These are phyloP conservation scores for Arthrocladium fulminans DNA, from an alignment of 2,329 filamentous ascomycete species.

Conservation along the genomic window DNA sequence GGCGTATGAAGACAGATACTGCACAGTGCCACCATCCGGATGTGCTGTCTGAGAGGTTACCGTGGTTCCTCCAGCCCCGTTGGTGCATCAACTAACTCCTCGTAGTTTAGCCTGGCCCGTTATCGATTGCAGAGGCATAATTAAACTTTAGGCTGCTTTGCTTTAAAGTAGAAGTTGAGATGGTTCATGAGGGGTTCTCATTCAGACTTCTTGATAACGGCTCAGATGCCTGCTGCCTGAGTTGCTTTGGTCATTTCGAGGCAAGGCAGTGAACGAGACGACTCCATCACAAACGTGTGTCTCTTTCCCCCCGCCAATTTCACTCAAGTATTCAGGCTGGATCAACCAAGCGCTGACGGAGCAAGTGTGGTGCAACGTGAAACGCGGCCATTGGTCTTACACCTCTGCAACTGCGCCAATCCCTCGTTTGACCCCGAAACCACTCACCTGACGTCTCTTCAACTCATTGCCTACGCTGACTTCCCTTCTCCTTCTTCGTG, in stretches of 20 bases:
- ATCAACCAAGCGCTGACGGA: neutral
- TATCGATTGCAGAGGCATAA: neutral
- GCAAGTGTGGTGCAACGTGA: slow-evolving; percentile 6
- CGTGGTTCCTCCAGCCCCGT: neutral
- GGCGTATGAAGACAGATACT: slow-evolving; percentile 1
- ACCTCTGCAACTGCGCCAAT: neutral
- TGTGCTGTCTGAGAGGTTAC: too few relatives aligned
- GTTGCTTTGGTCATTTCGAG: neutral
- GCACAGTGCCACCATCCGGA: neutral
- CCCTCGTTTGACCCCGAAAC: neutral
- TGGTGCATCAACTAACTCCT: neutral
- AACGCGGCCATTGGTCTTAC: slow-evolving; percentile 1
- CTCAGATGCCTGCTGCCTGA: neutral
- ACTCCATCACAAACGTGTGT: neutral
- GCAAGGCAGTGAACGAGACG: neutral
- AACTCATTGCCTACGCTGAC: neutral
- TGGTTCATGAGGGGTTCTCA: slow-evolving; percentile 3
- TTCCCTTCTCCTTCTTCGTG: neutral
- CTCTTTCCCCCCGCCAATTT: neutral
- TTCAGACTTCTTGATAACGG: neutral
- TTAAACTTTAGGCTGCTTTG: slow-evolving; percentile 4
- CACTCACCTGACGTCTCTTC: neutral
- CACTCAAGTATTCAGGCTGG: neutral
- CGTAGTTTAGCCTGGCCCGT: neutral
- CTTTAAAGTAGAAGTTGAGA: neutral